Evolutionary conservation across 139 green algal genomes (phyloP), one percentile per base, ranked within the genome.

Genomic region (Deuterostichococcus epilithicus): DNA sequence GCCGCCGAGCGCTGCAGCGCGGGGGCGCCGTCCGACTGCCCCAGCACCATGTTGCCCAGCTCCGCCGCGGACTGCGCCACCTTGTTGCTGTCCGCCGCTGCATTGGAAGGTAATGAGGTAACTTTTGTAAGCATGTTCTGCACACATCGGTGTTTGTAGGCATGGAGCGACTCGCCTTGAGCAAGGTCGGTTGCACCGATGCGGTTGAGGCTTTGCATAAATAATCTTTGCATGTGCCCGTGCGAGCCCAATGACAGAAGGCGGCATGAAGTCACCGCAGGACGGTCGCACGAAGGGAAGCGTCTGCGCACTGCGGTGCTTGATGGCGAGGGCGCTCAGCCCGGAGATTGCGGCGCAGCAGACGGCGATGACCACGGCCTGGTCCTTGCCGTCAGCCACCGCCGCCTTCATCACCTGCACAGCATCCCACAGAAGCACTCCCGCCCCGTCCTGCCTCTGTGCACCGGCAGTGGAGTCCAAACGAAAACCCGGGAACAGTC

Each of bases 41-140:
- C 84, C 68, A 90, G 80, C 39, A 90, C 72, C 37, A 83, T 76
- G 39, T 90, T 81, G 15, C 86, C 88, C 44, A 92, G 79, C n/a
- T 69, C 59, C 15, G 45, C 15, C 0, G 69, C 68, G 1, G 35
- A 68, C n/a, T 71, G 38, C 32, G 74, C 79, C 22, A 83, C 79
- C 22, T 59, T 60, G 33, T 80, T 39, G 72, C 68, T 77, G 10
- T 73, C 63, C 22, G 38, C 67, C 45, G 76, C 78, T 82, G 73
- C 74, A 58, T 2, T 30, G 25, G 28, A 36, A 69, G 63, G 10
- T 8, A 52, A 67, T n/a, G 13, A 8, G 10, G n/a, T n/a, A n/a
- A n/a, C n/a, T n/a, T n/a, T n/a, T n/a, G n/a, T n/a, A n/a, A n/a
- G n/a, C n/a, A n/a, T n/a, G n/a, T n/a, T n/a, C n/a, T n/a, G n/a